Conservation (phyloP, 495 filamentous ascomycete species). For the Daldinia loculata region DNA sequence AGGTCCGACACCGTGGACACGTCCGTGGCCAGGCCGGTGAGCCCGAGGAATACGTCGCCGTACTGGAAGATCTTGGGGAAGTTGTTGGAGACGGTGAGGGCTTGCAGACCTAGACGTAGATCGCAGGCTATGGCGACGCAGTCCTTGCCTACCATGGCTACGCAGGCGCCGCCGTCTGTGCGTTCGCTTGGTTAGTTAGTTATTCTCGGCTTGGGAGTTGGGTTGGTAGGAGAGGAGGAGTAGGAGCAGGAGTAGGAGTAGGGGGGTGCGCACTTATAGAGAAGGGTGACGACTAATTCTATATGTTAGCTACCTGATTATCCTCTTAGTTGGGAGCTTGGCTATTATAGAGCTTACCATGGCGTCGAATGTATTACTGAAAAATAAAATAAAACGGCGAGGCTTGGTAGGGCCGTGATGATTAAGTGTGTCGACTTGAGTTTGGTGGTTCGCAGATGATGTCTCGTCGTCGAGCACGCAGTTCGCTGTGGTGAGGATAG, state of each 20-base stretch:
- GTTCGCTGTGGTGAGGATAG: conserved; percentile 16
- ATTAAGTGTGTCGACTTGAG: not conserved
- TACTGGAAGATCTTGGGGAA: conserved; percentile 99
- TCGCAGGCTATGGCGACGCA: conserved; percentile 99
- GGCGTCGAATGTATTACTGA: conserved; percentile 26
- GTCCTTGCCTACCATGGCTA: conserved; percentile 99
- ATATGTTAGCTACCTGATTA: conserved; percentile 19
- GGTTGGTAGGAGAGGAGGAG: not conserved
- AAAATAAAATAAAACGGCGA: conserved; percentile 1
- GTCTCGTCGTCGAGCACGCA: conserved; percentile 27
- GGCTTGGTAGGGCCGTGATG: not conserved
- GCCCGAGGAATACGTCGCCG: conserved; percentile 93
- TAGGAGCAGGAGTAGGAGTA: not conserved
- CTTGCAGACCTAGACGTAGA: conserved; percentile 94
- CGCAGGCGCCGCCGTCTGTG: conserved; percentile 91
- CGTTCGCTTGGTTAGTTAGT: conserved; percentile 13
- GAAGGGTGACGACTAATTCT: conserved; percentile 75
- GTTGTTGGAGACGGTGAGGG: conserved; percentile 98
- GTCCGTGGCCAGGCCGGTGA: conserved; percentile 96
- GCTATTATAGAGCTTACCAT: conserved; percentile 44
- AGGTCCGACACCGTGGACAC: conserved; percentile 94
- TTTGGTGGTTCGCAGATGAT: conserved; percentile 1
- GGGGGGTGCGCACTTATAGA: conserved; percentile 75
- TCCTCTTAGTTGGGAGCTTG: conserved; percentile 3
- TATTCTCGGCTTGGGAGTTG: not conserved